These are phyloP conservation scores for Malassezia slooffiae DNA, from an alignment of 1,284 basidiomycete genomes.

Conservation along the genomic window DNA sequence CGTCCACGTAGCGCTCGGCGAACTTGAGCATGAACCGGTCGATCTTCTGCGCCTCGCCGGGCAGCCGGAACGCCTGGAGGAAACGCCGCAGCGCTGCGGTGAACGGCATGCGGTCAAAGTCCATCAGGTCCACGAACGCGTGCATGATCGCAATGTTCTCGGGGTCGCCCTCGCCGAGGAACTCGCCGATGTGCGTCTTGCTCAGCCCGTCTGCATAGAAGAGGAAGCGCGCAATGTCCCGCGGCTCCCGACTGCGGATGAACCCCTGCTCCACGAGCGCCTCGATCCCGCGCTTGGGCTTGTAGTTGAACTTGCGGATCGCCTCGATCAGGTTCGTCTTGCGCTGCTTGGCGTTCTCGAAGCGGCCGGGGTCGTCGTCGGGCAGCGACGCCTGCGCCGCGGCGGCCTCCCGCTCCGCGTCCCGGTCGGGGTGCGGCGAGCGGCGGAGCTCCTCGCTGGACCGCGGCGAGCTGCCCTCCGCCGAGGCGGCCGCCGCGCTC, in stretches of 20 bases:
- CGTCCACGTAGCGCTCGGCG: slow-evolving; percentile 42
- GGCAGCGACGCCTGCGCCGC: slow-evolving; percentile 1
- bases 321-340: slow-evolving; percentile 92
- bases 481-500: neutral
- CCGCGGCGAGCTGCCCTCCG: neutral
- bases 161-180: slow-evolving; percentile 58
- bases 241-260: slow-evolving; percentile 63
- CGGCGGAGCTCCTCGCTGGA: neutral
- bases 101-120: slow-evolving; percentile 39
- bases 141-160: slow-evolving; percentile 46
- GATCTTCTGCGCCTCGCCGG: slow-evolving; percentile 46
- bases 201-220: slow-evolving; percentile 81
- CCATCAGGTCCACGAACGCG: slow-evolving; percentile 46
- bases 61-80: slow-evolving; percentile 44
- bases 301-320: slow-evolving; percentile 95
- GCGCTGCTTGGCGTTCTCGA: slow-evolving; percentile 92
- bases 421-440: slow-evolving; percentile 25
- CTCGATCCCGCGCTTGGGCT: slow-evolving; percentile 75
- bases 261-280: slow-evolving; percentile 83
- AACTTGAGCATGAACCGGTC: slow-evolving; percentile 47
- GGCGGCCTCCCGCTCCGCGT: slow-evolving; percentile 19
- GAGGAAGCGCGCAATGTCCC: slow-evolving; percentile 76
- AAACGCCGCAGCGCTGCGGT: slow-evolving; percentile 41
- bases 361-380: slow-evolving; percentile 74
- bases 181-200: slow-evolving; percentile 95